A percentile compares a stretch with the other conserved stretches of the same genome.
Conservation (phyloP, 202 grass and related monocot species). For the Zoysia matrella region DNA sequence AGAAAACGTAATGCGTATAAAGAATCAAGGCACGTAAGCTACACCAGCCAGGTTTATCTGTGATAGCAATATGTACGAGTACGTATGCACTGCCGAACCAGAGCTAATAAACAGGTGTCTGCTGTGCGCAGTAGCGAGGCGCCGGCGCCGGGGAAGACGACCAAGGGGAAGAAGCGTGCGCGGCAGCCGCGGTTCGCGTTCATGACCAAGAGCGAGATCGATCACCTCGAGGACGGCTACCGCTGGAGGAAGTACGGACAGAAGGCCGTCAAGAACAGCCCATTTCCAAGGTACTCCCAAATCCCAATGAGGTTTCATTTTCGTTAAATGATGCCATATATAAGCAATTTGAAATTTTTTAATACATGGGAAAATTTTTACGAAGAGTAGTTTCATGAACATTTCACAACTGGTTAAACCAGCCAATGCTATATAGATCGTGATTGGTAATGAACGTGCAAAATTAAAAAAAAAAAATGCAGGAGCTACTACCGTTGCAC, state of each 20-base stretch:
- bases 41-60: neutral
- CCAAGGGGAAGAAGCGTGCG: conserved; percentile 54
- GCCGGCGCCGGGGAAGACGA: conserved; percentile 43
- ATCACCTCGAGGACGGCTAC: conserved; percentile 79
- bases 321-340: too few species aligned
- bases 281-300: conserved; percentile 53
- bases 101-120: too few species aligned
- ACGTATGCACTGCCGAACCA: neutral
- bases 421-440: too few species aligned
- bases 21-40: too few species aligned
- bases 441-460: too few species aligned
- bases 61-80: neutral
- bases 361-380: too few species aligned
- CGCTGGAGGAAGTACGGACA: conserved; percentile 95
- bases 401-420: too few species aligned
- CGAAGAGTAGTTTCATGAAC: too few species aligned
- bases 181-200: conserved; percentile 76
- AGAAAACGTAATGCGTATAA: too few species aligned
- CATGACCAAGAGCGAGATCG: conserved; percentile 85
- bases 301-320: too few species aligned
- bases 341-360: too few species aligned
- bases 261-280: conserved; percentile 97
- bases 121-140: conserved; percentile 45
- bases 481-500: conserved; percentile 98
- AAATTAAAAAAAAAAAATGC: conserved; percentile 26